These are phyloP conservation scores for Cladophialophora chaetospira DNA, from an alignment of 2,329 filamentous ascomycete genomes.

Conservation along the genomic window DNA sequence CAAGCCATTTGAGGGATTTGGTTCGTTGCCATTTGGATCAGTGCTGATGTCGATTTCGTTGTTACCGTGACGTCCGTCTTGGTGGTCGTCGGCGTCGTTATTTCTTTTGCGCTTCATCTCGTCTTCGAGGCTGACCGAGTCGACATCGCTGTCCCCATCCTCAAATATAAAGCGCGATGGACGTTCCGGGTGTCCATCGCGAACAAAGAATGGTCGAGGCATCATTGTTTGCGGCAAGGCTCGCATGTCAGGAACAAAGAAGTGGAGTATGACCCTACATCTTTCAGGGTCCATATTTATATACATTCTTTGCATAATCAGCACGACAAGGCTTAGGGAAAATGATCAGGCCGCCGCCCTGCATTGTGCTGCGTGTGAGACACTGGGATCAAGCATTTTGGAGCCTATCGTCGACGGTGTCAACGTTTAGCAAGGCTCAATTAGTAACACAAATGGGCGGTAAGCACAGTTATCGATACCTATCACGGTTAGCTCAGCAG, in stretches of 20 bases:
- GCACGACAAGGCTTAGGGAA: constrained; percentile 19
- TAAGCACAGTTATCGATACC: constrained; percentile 17
- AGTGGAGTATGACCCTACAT: constrained; percentile 14
- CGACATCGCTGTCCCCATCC: constrained; percentile 7
- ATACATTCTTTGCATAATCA: constrained; percentile 9
- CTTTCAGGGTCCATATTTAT: constrained; percentile 22
- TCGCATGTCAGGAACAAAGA: constrained; percentile 21
- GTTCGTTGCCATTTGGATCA: constrained; percentile 19
- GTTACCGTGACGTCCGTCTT: constrained; percentile 1
- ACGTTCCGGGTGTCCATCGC: constrained; percentile 7
- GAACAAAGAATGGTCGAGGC: constrained; percentile 15
- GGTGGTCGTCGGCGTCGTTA: constrained; percentile 3
- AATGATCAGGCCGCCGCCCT: constrained; percentile 15
- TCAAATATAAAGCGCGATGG: background rate
- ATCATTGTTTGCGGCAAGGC: constrained; percentile 26
- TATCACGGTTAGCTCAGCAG: constrained; percentile 3
- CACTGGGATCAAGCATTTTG: constrained; percentile 9
- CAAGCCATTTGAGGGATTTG: constrained; percentile 15
- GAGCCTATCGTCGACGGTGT: constrained; percentile 18
- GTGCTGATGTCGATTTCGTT: constrained; percentile 15
- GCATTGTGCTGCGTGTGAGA: constrained; percentile 19
- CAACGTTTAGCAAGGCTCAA: constrained; percentile 16
- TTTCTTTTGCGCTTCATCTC: background rate
- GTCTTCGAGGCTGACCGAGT: constrained; percentile 2
- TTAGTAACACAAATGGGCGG: constrained; percentile 26